Conservation (phyloP, 805 yeast species). For the Candida tallmaniae region DNA sequence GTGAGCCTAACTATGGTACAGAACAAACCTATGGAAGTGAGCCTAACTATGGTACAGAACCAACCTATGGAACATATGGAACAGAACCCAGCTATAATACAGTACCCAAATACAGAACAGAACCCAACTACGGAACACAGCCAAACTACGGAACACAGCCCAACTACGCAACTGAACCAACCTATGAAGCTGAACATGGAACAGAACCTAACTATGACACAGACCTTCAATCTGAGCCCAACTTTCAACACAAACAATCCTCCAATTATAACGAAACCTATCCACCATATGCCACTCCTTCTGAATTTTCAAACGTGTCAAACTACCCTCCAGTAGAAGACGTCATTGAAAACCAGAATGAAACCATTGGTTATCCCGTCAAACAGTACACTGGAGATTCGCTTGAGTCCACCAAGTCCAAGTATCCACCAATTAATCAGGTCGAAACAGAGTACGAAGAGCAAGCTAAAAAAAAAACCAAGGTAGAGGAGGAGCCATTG, state of each 20-base stretch:
- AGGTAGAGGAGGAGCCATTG: slow-evolving; percentile 28
- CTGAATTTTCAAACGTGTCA: slow-evolving; percentile 3
- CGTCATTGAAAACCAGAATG: neutral
- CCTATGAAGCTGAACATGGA: neutral
- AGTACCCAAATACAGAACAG: too few species aligned
- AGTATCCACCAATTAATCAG: slow-evolving; percentile 14
- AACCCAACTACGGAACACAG: neutral
- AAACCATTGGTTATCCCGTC: neutral
- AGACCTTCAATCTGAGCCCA: neutral
- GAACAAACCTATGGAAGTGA: too few species aligned
- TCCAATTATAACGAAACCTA: neutral
- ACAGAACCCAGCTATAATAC: too few species aligned
- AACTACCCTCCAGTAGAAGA: slow-evolving; percentile 11
- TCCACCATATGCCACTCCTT: slow-evolving; percentile 4
- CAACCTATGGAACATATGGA: too few species aligned
- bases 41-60: too few species aligned
- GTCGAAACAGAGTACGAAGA: slow-evolving; percentile 4
- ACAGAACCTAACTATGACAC: slow-evolving; percentile 1
- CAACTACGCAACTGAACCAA: slow-evolving; percentile 1
- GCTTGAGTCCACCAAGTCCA: slow-evolving; percentile 11
- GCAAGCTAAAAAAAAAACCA: neutral
- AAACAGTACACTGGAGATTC: slow-evolving; percentile 6
- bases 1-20: too few species aligned
- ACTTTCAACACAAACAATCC: neutral
- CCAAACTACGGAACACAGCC: neutral